phyloP scores from a whole-genome alignment of 1,139 yeast genomes.

The Debaryomyces robertsiae region DNA sequence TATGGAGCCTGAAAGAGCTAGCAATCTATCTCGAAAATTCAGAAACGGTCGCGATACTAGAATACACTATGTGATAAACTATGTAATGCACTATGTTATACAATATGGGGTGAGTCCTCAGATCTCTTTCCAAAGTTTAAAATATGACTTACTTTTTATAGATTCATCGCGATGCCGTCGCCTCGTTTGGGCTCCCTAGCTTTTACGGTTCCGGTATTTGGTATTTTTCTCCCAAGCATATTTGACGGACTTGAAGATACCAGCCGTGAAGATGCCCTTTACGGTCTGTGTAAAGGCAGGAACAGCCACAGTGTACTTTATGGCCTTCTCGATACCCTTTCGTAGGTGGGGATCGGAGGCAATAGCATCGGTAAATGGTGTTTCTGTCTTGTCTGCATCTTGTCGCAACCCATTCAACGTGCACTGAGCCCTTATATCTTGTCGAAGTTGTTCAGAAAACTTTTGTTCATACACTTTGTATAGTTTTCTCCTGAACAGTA shows the following conservation, averaged over 20 bases:
- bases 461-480: conserved; percentile 42
- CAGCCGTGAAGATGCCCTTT: conserved; percentile 89
- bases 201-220: conserved; percentile 28
- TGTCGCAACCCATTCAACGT: conserved; percentile 9
- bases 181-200: conserved; percentile 5
- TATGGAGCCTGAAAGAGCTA: too few relatives aligned
- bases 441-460: conserved; percentile 23
- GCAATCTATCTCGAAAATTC: too few relatives aligned
- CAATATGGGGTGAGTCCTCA: too few relatives aligned
- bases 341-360: conserved; percentile 30
- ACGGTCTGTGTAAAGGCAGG: conserved; percentile 76
- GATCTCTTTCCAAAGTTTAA: too few relatives aligned
- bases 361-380: conserved; percentile 19
- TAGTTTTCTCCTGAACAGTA: conserved; percentile 50
- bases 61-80: too few relatives aligned
- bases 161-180: too few relatives aligned
- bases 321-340: conserved; percentile 41
- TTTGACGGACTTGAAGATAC: conserved; percentile 65
- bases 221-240: conserved; percentile 77
- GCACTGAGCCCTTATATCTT: conserved; percentile 24
- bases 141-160: too few relatives aligned
- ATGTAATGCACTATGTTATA: too few relatives aligned
- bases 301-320: conserved; percentile 62
- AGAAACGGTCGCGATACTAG: too few relatives aligned
- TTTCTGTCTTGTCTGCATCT: conserved; percentile 3